Evolutionary conservation across 75 land plant genomes (phyloP).

Genomic region (Adiantum capillusveneris): DNA sequence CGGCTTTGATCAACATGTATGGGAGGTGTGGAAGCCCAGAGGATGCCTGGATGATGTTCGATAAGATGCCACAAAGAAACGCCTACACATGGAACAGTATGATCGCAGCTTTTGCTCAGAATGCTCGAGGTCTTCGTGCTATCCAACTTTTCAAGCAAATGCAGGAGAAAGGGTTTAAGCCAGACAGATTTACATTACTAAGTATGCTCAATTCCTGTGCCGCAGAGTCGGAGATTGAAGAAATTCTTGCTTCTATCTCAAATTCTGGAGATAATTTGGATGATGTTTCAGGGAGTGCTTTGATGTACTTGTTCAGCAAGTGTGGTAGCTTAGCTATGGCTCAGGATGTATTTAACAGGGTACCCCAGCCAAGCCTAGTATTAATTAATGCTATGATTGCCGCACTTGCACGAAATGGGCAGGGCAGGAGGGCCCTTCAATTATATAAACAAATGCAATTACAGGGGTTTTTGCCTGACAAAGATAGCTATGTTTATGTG

Average conservation of each 20-base stretch:
- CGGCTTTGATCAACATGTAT: neutral
- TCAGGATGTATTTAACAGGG: constrained; percentile 37
- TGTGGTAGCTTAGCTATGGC: constrained; percentile 34
- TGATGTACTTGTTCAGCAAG: constrained; percentile 61
- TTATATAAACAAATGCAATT: constrained; percentile 7
- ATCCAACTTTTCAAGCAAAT: neutral
- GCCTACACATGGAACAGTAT: constrained; percentile 13
- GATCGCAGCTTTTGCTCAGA: constrained; percentile 16
- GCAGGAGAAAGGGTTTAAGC: neutral
- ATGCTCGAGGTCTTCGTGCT: neutral
- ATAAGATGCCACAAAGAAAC: constrained; percentile 5
- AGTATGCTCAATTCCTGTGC: constrained; percentile 43
- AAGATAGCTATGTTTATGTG: constrained; percentile 16
- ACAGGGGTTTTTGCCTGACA: constrained; percentile 12
- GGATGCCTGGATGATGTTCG: neutral
- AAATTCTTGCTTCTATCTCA: constrained; percentile 38
- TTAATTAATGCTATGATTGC: constrained; percentile 62
- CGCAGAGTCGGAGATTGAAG: constrained; percentile 13
- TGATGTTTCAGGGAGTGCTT: constrained; percentile 47
- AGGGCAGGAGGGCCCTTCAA: constrained; percentile 16
- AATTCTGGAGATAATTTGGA: constrained; percentile 28
- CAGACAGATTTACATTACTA: constrained; percentile 28
- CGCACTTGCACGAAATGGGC: constrained; percentile 44
- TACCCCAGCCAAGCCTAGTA: constrained; percentile 47
- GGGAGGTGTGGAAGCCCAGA: neutral